A percentile compares a stretch with the other conserved stretches of the same genome.
These are phyloP conservation scores for Eragrostis tef DNA, from an alignment of 202 grass and related monocot species.

Conservation along the genomic window DNA sequence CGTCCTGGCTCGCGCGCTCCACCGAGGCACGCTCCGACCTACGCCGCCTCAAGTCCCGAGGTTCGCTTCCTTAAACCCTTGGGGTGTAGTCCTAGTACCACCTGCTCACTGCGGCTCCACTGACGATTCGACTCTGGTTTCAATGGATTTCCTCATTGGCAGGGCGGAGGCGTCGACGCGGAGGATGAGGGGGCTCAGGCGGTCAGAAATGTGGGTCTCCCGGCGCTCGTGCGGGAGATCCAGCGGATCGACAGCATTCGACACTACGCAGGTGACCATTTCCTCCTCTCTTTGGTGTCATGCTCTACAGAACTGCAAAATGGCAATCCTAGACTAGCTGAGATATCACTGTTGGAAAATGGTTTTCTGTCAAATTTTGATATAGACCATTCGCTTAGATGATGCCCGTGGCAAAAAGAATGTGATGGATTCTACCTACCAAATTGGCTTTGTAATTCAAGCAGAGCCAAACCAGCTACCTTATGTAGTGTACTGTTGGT, in stretches of 20 bases:
- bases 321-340: not conserved
- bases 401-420: not conserved
- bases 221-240: slow-evolving; percentile 67
- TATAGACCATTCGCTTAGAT: not conserved
- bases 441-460: slow-evolving; percentile 23
- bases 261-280: slow-evolving; percentile 71
- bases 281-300: not conserved
- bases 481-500: not conserved
- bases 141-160: slow-evolving; percentile 3
- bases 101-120: not conserved
- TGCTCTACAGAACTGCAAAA: not conserved
- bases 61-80: slow-evolving; percentile 48
- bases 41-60: slow-evolving; percentile 43
- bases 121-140: slow-evolving; percentile 29
- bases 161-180: slow-evolving; percentile 1
- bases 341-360: not conserved
- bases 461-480: too few species aligned
- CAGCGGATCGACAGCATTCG: slow-evolving; percentile 73
- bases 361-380: not conserved
- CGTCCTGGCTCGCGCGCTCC: slow-evolving; percentile 64
- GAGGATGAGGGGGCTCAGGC: slow-evolving; percentile 27
- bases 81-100: not conserved
- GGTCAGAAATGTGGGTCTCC: slow-evolving; percentile 39
- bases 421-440: not conserved
- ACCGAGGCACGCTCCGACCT: slow-evolving; percentile 38